phyloP scores from a whole-genome alignment of 306 rosid species.

The Vicia villosa region DNA sequence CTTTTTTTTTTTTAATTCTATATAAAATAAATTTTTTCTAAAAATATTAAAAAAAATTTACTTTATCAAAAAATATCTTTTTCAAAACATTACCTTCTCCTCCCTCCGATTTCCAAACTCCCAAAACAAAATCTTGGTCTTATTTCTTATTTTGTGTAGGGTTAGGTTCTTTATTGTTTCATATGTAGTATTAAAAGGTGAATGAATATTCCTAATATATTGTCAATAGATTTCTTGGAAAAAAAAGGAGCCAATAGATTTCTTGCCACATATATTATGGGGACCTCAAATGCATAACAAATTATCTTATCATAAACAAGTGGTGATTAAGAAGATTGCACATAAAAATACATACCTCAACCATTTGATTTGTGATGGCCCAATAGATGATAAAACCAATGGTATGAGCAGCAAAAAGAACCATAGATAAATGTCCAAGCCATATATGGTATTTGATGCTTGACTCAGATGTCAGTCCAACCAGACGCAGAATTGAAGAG shows the following conservation, averaged over 20 bases:
- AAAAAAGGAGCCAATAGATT: not conserved
- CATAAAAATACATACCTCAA: slow-evolving; percentile 36
- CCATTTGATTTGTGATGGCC: slow-evolving; percentile 62
- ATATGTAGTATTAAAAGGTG: too few relatives aligned
- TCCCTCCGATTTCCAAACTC: too few relatives aligned
- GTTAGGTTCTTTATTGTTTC: too few relatives aligned
- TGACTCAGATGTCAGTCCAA: slow-evolving; percentile 70
- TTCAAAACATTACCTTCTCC: too few relatives aligned
- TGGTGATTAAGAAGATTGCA: not conserved
- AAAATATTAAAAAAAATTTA: too few relatives aligned
- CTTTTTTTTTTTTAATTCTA: too few relatives aligned
- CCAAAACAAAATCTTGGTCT: too few relatives aligned
- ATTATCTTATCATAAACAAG: slow-evolving; percentile 1
- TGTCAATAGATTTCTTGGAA: too few relatives aligned
- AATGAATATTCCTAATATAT: too few relatives aligned
- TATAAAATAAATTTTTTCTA: too few relatives aligned
- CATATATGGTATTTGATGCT: slow-evolving; percentile 71
- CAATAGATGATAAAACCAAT: slow-evolving; percentile 64
- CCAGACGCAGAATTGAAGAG: slow-evolving; percentile 62
- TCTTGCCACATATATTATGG: slow-evolving; percentile 3
- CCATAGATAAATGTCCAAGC: slow-evolving; percentile 68
- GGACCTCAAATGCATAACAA: slow-evolving; percentile 8
- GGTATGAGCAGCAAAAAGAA: slow-evolving; percentile 60
- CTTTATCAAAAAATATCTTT: too few relatives aligned
- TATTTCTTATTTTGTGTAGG: too few relatives aligned